phyloP scores from a whole-genome alignment of 495 filamentous ascomycete species.

The Staphylotrichum longicolle region DNA sequence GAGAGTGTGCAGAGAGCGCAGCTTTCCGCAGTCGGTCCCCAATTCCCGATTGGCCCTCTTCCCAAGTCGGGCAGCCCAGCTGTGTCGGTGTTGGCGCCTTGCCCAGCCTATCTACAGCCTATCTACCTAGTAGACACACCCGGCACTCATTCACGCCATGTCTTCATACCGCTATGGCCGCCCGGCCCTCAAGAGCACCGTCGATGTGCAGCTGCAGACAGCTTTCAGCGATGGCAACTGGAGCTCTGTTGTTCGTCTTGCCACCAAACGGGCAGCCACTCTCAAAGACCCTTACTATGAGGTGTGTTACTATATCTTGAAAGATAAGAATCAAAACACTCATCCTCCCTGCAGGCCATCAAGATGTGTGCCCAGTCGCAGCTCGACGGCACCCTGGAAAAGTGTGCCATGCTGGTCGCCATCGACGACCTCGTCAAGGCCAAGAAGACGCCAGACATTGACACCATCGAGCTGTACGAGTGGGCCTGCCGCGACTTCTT shows the following conservation, averaged over 20 bases:
- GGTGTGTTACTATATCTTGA: constrained; percentile 29
- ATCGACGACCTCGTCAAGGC: constrained; percentile 42
- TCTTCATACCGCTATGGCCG: constrained; percentile 29
- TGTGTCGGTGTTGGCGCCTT: neutral
- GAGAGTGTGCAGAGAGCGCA: too few species aligned
- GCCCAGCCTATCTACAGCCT: neutral
- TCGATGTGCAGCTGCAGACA: constrained; percentile 40
- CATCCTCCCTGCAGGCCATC: constrained; percentile 36
- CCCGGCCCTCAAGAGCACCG: constrained; percentile 38
- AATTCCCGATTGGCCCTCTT: too few species aligned
- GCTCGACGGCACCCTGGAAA: constrained; percentile 40
- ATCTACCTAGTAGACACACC: neutral
- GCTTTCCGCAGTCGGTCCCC: too few species aligned
- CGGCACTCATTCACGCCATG: constrained; percentile 19
- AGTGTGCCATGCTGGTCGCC: constrained; percentile 32
- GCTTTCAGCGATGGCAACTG: constrained; percentile 47
- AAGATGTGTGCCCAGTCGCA: constrained; percentile 47
- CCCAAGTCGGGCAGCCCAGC: too few species aligned
- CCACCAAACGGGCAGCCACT: constrained; percentile 40
- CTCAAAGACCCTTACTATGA: constrained; percentile 50
- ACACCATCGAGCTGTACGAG: constrained; percentile 46
- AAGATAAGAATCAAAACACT: constrained; percentile 14
- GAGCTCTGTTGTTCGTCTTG: constrained; percentile 40
- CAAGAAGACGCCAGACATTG: constrained; percentile 39
- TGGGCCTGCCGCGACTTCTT: constrained; percentile 36